Evolutionary conservation across 1,284 basidiomycete species (phyloP), one percentile per base, ranked within the genome.

Genomic region (Cronartium ribicola): DNA sequence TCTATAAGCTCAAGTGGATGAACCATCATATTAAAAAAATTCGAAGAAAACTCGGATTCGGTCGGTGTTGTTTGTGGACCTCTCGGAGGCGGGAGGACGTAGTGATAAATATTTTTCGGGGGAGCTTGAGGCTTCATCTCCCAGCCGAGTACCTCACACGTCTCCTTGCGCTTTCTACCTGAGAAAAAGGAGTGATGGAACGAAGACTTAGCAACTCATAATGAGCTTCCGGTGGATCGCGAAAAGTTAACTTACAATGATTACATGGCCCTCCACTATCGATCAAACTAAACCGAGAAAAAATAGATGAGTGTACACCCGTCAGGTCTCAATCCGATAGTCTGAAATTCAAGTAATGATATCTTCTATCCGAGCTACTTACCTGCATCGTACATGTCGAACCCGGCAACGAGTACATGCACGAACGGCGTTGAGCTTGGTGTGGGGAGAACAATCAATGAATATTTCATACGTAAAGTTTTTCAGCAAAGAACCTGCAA

Each of bases 321-420:
- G 39, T 4, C 39, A n/a, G 40, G 22, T 13, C 22, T 64, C 43
- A 41, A 46, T 29, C 55, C 44, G 48, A 36, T 39, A 48, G 55
- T 17, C 41, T 48, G 43, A 6, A 6, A n/a, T 22, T 46, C 17
- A 41, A 10, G 36, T 8, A 29, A 68, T 57, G 20, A n/a, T 68
- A 46, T 60, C 43, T 43, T 17, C n/a, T 14, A 66, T 66, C 41
- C 41, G 60, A 11, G 51, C 37, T 4, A 20, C 67, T 43, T 41
- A 68, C 67, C 67, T 68, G 67, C 68, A 70, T 22, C 48, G 62
- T 43, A 70, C 68, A 63, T 70, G 68, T 10, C 60, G 41, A n/a
- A 46, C 20, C 41, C 68, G 57, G 40, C 68, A 70, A 63, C 51
- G 55, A 46, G n/a, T 63, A 40, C 68, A 70, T 44, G 68, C 57